phyloP scores from a whole-genome alignment of 768 basidiomycete genomes.

The Naganishia randhawae region DNA sequence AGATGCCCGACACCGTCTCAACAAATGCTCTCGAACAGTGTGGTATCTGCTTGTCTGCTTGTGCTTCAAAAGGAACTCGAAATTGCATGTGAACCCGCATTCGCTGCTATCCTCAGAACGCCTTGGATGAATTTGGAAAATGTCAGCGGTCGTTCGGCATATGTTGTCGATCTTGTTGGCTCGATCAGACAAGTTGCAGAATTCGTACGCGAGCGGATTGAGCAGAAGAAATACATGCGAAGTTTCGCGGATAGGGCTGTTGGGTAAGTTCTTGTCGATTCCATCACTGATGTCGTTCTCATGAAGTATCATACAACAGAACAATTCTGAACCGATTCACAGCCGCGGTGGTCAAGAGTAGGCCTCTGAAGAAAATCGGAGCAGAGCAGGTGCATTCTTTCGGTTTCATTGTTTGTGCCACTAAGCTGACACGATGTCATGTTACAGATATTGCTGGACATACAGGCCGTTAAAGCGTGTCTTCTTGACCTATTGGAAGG shows the following conservation, averaged over 20 bases:
- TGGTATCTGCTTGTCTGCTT: constrained; percentile 76
- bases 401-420: neutral
- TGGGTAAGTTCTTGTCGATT: constrained; percentile 58
- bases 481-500: constrained; percentile 74
- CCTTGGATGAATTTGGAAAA: constrained; percentile 75
- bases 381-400: constrained; percentile 73
- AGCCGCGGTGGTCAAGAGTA: constrained; percentile 78
- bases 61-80: constrained; percentile 81
- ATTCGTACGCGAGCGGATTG: constrained; percentile 70
- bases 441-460: constrained; percentile 68
- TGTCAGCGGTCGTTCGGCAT: constrained; percentile 81
- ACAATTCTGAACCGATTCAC: constrained; percentile 83
- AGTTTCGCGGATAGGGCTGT: constrained; percentile 92
- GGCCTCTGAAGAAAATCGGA: constrained; percentile 85
- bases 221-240: constrained; percentile 89
- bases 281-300: neutral
- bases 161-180: constrained; percentile 70
- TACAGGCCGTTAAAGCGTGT: constrained; percentile 78
- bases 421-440: constrained; percentile 50
- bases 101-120: constrained; percentile 69
- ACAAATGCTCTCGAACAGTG: constrained; percentile 55
- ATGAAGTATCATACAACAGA: constrained; percentile 52
- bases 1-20: neutral
- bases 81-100: constrained; percentile 70
- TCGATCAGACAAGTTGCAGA: constrained; percentile 73